These are phyloP conservation scores for Cardamine chenopodiifolia DNA, from an alignment of 345 rosid genomes.

Conservation along the genomic window DNA sequence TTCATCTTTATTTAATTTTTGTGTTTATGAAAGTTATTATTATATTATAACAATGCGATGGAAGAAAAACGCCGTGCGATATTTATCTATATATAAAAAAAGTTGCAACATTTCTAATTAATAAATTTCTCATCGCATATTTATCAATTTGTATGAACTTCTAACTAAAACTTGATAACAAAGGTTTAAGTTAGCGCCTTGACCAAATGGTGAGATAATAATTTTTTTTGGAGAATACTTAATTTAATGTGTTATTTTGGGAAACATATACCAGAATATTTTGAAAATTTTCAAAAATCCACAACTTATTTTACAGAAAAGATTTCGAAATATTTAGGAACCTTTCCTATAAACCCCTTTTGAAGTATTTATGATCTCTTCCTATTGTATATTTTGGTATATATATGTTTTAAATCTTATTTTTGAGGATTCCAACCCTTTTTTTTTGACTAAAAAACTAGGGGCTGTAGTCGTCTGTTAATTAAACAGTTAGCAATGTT, in stretches of 20 bases:
- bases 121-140: background rate
- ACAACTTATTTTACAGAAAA: background rate
- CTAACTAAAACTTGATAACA: too few species aligned
- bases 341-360: background rate
- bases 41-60: background rate
- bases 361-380: background rate
- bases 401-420: too few species aligned
- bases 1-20: slow-evolving; percentile 13
- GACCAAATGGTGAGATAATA: background rate
- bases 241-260: background rate
- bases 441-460: background rate
- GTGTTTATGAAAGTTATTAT: background rate
- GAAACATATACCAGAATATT: background rate
- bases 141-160: too few species aligned
- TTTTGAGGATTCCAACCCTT: background rate
- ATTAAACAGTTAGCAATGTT: background rate
- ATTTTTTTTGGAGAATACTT: background rate
- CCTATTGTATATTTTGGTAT: background rate
- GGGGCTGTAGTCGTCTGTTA: background rate
- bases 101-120: slow-evolving; percentile 2
- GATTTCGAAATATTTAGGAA: background rate
- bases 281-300: background rate
- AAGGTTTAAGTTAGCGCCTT: background rate
- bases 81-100: slow-evolving; percentile 10
- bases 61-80: slow-evolving; percentile 1